Base-by-base conservation (phyloP, 2,329 filamentous ascomycete genomes). In the Claviceps pazoutovae region DNA sequence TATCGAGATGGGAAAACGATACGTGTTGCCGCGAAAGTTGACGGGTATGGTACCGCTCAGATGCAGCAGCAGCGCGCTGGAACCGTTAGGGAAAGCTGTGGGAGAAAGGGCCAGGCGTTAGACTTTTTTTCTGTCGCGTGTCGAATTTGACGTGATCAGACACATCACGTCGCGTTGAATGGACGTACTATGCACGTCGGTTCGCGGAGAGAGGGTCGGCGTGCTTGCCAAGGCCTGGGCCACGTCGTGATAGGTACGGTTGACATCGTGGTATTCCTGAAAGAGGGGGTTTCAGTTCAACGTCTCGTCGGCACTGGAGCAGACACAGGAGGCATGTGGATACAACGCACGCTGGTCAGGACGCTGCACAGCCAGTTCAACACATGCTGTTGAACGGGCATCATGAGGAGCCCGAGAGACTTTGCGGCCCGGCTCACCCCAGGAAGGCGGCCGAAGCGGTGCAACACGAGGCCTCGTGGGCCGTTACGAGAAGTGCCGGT, bases 291-390 rank as follows among this genome's bases (percentile, higher is more conserved):
- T 13, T 11, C 13, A 19, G 21, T 53, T 19, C 54, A 47, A 53
- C 46, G 17, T 16, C 30, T 37, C n/a, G 46, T 16, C 16, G 26
- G 30, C 17, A 30, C 45, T 46, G 23, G 48, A 38, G 16, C 55
- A 38, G 26, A 54, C 38, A 7, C n/a, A 38, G 37, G 42, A 46
- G 39, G 36, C 19, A 26, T n/a, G 7, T 6, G 48, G 21, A 45
- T 19, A 17, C 30, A 26, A 59, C 73, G 48, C 71, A 88, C 86
- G 61, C 82, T 87, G 43, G 84, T 87, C 53, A 97, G 71, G 52
- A 95, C 84, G 69, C 87, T 93, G 71, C 95, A 95, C 5, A 97
- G 82, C 91, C 91, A 97, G 71, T 89, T 90, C 62, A 97, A 76
- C 55, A 94, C 84, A 71, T 89, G 86, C 68, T 95, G 89, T 61